Evolutionary conservation across 768 basidiomycete genomes (phyloP), one percentile per base, ranked within the genome.

Genomic region (Auricularia sp.): DNA sequence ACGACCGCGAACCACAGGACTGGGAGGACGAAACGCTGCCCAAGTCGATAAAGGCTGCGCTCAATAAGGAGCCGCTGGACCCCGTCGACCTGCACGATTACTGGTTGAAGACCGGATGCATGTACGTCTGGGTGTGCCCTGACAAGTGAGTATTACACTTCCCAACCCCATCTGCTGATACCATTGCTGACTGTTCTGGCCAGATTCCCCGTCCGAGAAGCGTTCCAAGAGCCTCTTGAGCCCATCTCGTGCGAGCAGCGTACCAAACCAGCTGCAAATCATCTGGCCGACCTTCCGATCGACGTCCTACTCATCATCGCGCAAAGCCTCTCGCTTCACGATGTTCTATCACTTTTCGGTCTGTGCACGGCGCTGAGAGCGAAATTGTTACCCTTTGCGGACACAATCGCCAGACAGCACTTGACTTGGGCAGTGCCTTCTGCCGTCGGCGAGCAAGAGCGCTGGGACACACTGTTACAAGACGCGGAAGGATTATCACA

Each of bases 231-330:
- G 18, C 18, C 18, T 21, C 18, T 51, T 8, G 6, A 51, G 10
- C 47, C 18, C 10, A 8, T 51, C 1, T 6, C 11, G 6, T 51
- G 47, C 21, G 6, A 16, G 47, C 2, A 10, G 14, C 47, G 47
- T 18, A 12, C 47, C 18, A 6, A 16, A 16, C 18, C 21, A 8
- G 5, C 47, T 18, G 47, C 47, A 51, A 6, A 18, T 18, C 74
- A 75, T 12, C 70, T 81, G 61, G 71, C 73, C 66, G 77, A 75
- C 3, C 76, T 90, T 21, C 87, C 87, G 0, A 88, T 88, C 73
- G 88, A 90, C 76, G 76, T 89, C 21, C 72, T 90, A 54, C 79
- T 89, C 64, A 85, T 86, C 75, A 82, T 90, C 72, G 81, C 85
- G 3, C 79, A 78, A 53, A 82, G 84, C 74, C 80, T 89, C 36